These are phyloP conservation scores for Haematococcus sp. DNA, from an alignment of 139 green algal genomes.

Conservation along the genomic window DNA sequence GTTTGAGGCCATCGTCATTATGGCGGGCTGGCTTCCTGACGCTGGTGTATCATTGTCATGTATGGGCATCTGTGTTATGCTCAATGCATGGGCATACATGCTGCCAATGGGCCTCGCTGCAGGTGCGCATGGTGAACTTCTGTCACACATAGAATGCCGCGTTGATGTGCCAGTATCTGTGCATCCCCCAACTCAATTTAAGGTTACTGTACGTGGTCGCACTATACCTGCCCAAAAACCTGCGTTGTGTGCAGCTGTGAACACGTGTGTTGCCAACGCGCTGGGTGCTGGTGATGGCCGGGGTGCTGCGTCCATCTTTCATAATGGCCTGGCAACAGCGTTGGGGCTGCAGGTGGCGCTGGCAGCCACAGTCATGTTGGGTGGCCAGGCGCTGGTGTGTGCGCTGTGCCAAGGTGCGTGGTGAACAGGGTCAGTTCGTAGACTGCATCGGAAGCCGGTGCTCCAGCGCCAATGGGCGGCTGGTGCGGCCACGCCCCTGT, in stretches of 20 bases:
- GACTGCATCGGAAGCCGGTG: too few species aligned
- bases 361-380: conserved; percentile 13
- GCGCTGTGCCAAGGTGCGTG: conserved; percentile 13
- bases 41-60: conserved; percentile 19
- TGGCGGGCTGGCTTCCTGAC: conserved; percentile 14
- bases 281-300: conserved; percentile 30
- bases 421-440: too few species aligned
- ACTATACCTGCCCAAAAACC: too few species aligned
- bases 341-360: conserved; percentile 30
- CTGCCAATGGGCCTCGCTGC: conserved; percentile 39
- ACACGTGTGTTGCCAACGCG: conserved; percentile 44
- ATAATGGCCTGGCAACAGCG: neutral
- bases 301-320: neutral
- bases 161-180: too few species aligned
- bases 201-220: too few species aligned
- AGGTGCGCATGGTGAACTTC: too few species aligned
- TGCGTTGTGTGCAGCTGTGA: conserved; percentile 25
- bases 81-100: conserved; percentile 32
- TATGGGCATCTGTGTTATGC: neutral
- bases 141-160: too few species aligned
- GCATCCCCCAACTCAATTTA: too few species aligned
- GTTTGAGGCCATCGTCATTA: conserved; percentile 14
- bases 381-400: conserved; percentile 18
- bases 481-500: too few species aligned
- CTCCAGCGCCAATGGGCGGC: too few species aligned